These are phyloP conservation scores for Aspergillus sp. DNA, from an alignment of 2,329 filamentous ascomycete species.

Conservation along the genomic window DNA sequence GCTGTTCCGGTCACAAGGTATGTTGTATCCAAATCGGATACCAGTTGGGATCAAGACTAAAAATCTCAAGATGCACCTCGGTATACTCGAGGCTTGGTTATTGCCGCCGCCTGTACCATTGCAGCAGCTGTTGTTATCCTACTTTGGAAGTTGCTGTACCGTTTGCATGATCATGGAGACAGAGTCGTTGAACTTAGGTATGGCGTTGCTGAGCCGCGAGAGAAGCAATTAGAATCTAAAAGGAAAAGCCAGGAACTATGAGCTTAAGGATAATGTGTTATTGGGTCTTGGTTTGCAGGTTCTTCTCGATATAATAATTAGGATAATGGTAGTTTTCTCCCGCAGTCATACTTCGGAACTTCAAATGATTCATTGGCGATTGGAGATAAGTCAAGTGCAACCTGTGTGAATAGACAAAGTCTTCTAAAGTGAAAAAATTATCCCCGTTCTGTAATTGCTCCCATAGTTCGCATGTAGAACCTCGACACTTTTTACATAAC, in stretches of 20 bases:
- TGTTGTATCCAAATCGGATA: not conserved
- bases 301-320: too few relatives aligned
- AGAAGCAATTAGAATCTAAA: not conserved
- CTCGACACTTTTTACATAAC: too few relatives aligned
- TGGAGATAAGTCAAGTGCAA: too few relatives aligned
- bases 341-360: too few relatives aligned
- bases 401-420: too few relatives aligned
- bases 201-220: not conserved
- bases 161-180: not conserved
- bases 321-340: too few relatives aligned
- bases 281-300: too few relatives aligned
- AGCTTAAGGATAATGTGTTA: too few relatives aligned
- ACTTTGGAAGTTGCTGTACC: not conserved
- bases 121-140: not conserved
- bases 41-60: not conserved
- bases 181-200: not conserved
- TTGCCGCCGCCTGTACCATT: not conserved
- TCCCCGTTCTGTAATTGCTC: too few relatives aligned
- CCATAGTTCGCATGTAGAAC: too few relatives aligned
- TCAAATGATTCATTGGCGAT: too few relatives aligned
- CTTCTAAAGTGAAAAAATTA: too few relatives aligned
- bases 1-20: conserved; percentile 15
- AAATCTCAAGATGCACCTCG: not conserved
- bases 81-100: not conserved
- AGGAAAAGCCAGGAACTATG: not conserved